These are phyloP conservation scores for Phytopythium delawarense DNA, from an alignment of 352 stramenopile species.

Conservation along the genomic window DNA sequence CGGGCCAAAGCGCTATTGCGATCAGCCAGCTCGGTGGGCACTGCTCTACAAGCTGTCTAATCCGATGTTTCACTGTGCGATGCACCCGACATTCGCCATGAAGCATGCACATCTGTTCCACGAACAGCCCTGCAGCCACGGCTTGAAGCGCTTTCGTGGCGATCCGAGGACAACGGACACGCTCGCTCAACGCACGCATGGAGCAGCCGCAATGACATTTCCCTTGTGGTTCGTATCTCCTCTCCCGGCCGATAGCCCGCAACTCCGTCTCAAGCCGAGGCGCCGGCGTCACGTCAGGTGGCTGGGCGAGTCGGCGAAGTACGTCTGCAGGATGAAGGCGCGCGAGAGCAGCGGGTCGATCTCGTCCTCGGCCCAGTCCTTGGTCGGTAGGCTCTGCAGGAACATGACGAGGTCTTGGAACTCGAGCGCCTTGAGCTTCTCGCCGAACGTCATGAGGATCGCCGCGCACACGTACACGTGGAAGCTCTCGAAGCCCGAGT, in stretches of 20 bases:
- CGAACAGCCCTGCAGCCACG: too few species aligned
- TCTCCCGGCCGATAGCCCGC: not conserved
- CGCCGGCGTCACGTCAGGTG: conserved; percentile 47
- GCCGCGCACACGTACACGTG: conserved; percentile 99
- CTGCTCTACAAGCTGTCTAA: too few species aligned
- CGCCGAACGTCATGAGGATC: conserved; percentile 97
- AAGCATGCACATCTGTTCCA: too few species aligned
- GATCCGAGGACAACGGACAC: too few species aligned
- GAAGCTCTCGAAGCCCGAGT: conserved; percentile 99
- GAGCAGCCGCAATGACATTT: not conserved
- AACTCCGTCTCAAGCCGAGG: not conserved
- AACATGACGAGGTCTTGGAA: conserved; percentile 98
- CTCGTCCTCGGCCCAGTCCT: conserved; percentile 96
- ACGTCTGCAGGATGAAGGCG: conserved; percentile 93
- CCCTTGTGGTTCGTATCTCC: not conserved
- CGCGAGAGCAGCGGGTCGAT: conserved; percentile 98
- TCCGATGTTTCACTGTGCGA: too few species aligned
- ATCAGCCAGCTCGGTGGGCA: too few species aligned
- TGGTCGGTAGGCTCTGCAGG: conserved; percentile 95
- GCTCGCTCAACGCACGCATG: not conserved
- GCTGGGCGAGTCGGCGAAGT: conserved; percentile 85
- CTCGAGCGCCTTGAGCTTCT: conserved; percentile 93
- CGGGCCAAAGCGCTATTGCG: too few species aligned
- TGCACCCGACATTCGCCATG: too few species aligned
- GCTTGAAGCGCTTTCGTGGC: too few species aligned